Percentiles rank a stretch among this genome's conserved stretches.
phyloP scores from a whole-genome alignment of 2,329 filamentous ascomycete genomes.

The Pseudogymnoascus sp. region DNA sequence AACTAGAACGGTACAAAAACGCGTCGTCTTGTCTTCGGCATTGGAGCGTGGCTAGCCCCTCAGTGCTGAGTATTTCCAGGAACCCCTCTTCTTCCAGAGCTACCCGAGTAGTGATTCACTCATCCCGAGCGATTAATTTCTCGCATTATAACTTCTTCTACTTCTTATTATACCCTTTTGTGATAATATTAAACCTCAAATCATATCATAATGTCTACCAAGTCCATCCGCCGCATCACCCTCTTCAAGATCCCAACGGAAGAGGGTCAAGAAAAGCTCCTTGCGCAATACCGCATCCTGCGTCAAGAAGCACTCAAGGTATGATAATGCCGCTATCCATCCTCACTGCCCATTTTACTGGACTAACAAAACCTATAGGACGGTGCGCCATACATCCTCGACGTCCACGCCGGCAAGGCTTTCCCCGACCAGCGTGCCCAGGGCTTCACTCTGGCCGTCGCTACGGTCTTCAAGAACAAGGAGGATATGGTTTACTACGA shows the following conservation, averaged over 20 bases:
- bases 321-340: not conserved
- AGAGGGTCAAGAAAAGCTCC: constrained; percentile 34
- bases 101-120: not conserved
- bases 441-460: constrained; percentile 45
- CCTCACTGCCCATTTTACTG: not conserved
- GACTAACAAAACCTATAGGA: constrained; percentile 33
- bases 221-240: constrained; percentile 40
- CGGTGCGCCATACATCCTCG: constrained; percentile 49
- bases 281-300: constrained; percentile 31
- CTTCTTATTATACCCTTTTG: not conserved
- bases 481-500: constrained; percentile 55
- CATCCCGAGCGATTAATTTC: not conserved
- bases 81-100: not conserved
- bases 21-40: not conserved
- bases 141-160: not conserved
- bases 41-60: not conserved
- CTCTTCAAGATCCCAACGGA: constrained; percentile 45
- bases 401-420: constrained; percentile 39
- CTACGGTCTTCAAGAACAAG: constrained; percentile 45
- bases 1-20: not conserved
- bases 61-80: not conserved
- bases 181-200: not conserved
- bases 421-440: constrained; percentile 43
- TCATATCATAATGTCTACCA: constrained; percentile 20
- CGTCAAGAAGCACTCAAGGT: constrained; percentile 38